Conservation (phyloP, 2,329 filamentous ascomycete genomes). For the Aspergillus alliaceus region DNA sequence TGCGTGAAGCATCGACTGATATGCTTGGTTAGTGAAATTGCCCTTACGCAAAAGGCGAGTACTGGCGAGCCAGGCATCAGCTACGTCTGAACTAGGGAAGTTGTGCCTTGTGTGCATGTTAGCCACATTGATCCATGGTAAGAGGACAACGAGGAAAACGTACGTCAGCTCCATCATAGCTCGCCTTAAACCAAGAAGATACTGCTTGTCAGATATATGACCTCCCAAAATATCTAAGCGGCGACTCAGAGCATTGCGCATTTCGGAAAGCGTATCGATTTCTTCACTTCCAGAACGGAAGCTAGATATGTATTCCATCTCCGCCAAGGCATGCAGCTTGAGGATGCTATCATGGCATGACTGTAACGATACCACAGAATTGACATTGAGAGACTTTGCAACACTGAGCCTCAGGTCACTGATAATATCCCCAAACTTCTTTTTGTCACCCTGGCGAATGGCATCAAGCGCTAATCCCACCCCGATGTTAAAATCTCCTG, state of each 20-base stretch:
- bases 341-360: slow-evolving; percentile 82
- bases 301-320: slow-evolving; percentile 75
- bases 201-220: slow-evolving; percentile 91
- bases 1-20: slow-evolving; percentile 90
- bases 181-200: slow-evolving; percentile 79
- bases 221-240: slow-evolving; percentile 88
- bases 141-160: background rate
- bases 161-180: slow-evolving; percentile 78
- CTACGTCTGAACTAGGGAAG: slow-evolving; percentile 73
- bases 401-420: slow-evolving; percentile 67
- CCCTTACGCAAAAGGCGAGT: slow-evolving; percentile 84
- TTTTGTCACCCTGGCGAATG: slow-evolving; percentile 54
- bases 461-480: slow-evolving; percentile 68
- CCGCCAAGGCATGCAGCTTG: slow-evolving; percentile 81
- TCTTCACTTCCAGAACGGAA: slow-evolving; percentile 42
- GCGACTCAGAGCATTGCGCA: slow-evolving; percentile 62
- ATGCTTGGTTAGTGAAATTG: slow-evolving; percentile 80
- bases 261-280: slow-evolving; percentile 18
- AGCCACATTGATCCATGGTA: slow-evolving; percentile 1
- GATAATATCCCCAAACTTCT: slow-evolving; percentile 59
- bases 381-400: slow-evolving; percentile 71
- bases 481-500: slow-evolving; percentile 77
- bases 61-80: slow-evolving; percentile 80
- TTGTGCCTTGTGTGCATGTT: slow-evolving; percentile 40
- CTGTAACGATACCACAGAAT: slow-evolving; percentile 76